Percentiles rank a stretch among this genome's conserved stretches.
Conservation (phyloP, 345 rosid species). For the Populus deltoides region DNA sequence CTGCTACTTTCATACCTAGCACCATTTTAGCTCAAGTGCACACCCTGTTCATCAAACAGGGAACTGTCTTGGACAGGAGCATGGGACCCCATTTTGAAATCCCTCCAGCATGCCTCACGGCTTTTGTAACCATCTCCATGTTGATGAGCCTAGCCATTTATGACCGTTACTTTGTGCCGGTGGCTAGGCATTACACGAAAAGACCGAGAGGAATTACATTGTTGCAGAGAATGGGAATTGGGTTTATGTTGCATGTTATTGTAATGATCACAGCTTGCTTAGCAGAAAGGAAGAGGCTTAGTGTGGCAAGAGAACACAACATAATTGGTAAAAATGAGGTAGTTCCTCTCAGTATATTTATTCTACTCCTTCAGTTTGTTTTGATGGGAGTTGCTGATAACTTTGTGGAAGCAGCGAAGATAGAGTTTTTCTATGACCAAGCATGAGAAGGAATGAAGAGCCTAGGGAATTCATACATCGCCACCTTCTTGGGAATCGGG, state of each 20-base stretch:
- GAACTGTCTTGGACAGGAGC: slow-evolving; percentile 44
- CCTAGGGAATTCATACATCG: slow-evolving; percentile 66
- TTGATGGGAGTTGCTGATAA: slow-evolving; percentile 80
- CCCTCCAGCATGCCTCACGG: slow-evolving; percentile 72
- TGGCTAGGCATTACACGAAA: slow-evolving; percentile 37
- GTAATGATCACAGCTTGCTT: slow-evolving; percentile 56
- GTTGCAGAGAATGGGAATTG: slow-evolving; percentile 77
- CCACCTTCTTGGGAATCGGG: slow-evolving; percentile 60
- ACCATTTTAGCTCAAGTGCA: slow-evolving; percentile 38
- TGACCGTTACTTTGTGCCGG: slow-evolving; percentile 48
- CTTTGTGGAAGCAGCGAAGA: slow-evolving; percentile 68
- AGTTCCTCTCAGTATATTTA: slow-evolving; percentile 57
- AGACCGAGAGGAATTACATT: slow-evolving; percentile 73
- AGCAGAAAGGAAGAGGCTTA: slow-evolving; percentile 57
- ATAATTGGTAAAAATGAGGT: slow-evolving; percentile 18
- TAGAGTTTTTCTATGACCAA: slow-evolving; percentile 87
- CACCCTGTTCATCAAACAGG: slow-evolving; percentile 74
- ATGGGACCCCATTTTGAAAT: slow-evolving; percentile 54
- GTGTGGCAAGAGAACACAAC: slow-evolving; percentile 39
- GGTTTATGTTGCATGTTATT: slow-evolving; percentile 44
- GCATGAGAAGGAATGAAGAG: slow-evolving; percentile 81
- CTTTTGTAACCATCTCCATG: slow-evolving; percentile 66
- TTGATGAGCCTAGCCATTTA: slow-evolving; percentile 51
- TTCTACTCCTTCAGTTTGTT: slow-evolving; percentile 67
- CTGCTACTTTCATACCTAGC: slow-evolving; percentile 51